Percentiles rank a stretch among this genome's conserved stretches.
Evolutionary conservation across 2,329 filamentous ascomycete species (phyloP).

Genomic region (Stachybotrys echinatus): DNA sequence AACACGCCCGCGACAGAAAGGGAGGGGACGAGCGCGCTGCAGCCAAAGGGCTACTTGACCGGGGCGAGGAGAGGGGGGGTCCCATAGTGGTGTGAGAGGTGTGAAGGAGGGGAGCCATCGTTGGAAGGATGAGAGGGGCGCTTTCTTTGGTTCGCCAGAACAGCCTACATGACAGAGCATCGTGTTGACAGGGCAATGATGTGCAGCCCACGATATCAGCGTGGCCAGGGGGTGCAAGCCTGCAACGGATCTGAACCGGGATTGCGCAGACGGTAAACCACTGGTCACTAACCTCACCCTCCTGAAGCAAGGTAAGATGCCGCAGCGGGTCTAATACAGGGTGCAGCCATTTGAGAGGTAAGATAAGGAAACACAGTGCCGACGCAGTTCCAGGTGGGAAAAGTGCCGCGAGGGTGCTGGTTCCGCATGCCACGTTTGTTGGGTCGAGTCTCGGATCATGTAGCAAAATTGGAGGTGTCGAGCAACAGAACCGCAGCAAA

Average conservation of each 20-base stretch:
- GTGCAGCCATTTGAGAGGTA: background rate
- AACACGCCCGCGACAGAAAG: background rate
- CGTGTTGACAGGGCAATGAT: background rate
- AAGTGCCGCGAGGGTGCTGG: too few species aligned
- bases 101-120: background rate
- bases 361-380: too few species aligned
- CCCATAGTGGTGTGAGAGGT: background rate
- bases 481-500: too few species aligned
- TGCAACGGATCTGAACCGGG: background rate
- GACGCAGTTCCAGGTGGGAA: too few species aligned
- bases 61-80: background rate
- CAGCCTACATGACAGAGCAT: background rate
- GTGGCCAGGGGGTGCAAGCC: background rate
- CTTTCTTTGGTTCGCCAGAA: background rate
- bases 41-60: background rate
- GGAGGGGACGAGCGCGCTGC: background rate
- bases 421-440: too few species aligned
- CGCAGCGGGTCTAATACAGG: background rate
- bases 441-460: too few species aligned
- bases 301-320: background rate
- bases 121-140: background rate
- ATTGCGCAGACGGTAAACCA: background rate
- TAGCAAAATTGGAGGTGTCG: too few species aligned
- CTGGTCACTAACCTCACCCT: background rate
- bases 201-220: background rate